These are phyloP conservation scores for Schizothecium vesticola DNA, from an alignment of 495 filamentous ascomycete genomes.

Conservation along the genomic window DNA sequence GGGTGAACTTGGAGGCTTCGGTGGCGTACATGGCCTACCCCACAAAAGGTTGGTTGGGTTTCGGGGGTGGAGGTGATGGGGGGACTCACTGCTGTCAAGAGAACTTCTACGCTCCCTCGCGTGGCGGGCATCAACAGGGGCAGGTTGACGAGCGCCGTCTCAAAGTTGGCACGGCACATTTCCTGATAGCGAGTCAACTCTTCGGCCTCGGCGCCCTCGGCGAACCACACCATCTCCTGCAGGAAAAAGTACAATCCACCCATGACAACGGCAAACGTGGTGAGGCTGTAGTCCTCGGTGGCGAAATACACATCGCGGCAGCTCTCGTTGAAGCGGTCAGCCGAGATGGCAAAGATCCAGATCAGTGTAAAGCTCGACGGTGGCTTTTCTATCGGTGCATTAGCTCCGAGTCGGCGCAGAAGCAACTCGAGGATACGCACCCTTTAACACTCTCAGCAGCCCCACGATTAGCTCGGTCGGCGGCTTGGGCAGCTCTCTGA, in stretches of 20 bases:
- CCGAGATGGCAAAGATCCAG: slow-evolving; percentile 35
- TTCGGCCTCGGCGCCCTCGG: slow-evolving; percentile 24
- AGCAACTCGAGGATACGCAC: slow-evolving; percentile 11
- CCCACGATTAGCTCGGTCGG: slow-evolving; percentile 47
- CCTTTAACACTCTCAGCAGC: slow-evolving; percentile 45
- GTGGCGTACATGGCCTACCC: slow-evolving; percentile 47
- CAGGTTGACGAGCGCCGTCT: slow-evolving; percentile 52
- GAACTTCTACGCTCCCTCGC: slow-evolving; percentile 53
- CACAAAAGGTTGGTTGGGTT: neutral
- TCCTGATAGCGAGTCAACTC: slow-evolving; percentile 35
- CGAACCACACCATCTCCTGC: slow-evolving; percentile 39
- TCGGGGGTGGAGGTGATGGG: neutral
- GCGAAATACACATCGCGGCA: slow-evolving; percentile 56
- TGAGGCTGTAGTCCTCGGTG: slow-evolving; percentile 51
- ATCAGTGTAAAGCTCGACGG: slow-evolving; percentile 37
- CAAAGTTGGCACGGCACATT: slow-evolving; percentile 53
- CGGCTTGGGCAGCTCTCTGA: slow-evolving; percentile 51
- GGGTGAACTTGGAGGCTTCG: slow-evolving; percentile 57
- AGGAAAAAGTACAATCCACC: slow-evolving; percentile 54
- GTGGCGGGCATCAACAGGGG: slow-evolving; percentile 54
- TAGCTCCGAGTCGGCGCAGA: neutral
- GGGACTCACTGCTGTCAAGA: slow-evolving; percentile 49
- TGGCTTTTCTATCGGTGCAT: slow-evolving; percentile 25
- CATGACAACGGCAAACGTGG: slow-evolving; percentile 53
- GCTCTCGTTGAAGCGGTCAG: slow-evolving; percentile 53